Evolutionary conservation across 2,329 filamentous ascomycete genomes (phyloP).

Genomic region (Decorospora gaudefroyi): DNA sequence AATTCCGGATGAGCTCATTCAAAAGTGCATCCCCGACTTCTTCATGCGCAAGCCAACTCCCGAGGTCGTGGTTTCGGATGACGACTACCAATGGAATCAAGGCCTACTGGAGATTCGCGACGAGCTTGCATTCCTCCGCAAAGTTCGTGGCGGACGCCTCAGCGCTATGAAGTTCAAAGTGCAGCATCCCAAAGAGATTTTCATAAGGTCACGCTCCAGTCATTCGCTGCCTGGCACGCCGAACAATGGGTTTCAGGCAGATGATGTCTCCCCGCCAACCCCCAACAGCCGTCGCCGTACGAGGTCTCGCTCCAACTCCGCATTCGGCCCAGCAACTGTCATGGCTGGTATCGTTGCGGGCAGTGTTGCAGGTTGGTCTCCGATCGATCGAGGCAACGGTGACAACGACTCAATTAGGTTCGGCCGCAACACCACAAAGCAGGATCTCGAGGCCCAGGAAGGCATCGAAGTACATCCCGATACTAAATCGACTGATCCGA

Average conservation of each 20-base stretch:
- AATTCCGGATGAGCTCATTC: constrained; percentile 73
- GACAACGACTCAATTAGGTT: constrained; percentile 51
- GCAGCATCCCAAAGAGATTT: constrained; percentile 72
- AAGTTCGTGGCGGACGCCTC: constrained; percentile 77
- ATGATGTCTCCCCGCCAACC: constrained; percentile 51
- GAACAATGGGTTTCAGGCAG: constrained; percentile 53
- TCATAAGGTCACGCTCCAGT: constrained; percentile 66
- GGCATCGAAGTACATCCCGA: constrained; percentile 56
- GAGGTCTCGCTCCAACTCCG: constrained; percentile 72
- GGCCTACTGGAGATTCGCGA: constrained; percentile 75
- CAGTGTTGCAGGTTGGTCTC: constrained; percentile 77
- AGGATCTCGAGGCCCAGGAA: constrained; percentile 51
- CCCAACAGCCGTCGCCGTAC: constrained; percentile 63
- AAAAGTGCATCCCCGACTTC: constrained; percentile 49
- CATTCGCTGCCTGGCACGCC: constrained; percentile 69
- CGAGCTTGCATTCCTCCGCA: constrained; percentile 79
- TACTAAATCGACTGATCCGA: constrained; percentile 54
- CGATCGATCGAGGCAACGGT: constrained; percentile 59
- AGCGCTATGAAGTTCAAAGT: constrained; percentile 81
- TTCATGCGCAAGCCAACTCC: constrained; percentile 51
- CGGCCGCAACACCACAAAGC: constrained; percentile 37
- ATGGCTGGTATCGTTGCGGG: constrained; percentile 85
- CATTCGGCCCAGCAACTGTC: constrained; percentile 73
- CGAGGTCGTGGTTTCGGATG: constrained; percentile 52
- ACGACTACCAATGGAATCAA: constrained; percentile 66